Base-by-base conservation (phyloP, 139 green algal genomes). In the Nannochloris sp. region DNA sequence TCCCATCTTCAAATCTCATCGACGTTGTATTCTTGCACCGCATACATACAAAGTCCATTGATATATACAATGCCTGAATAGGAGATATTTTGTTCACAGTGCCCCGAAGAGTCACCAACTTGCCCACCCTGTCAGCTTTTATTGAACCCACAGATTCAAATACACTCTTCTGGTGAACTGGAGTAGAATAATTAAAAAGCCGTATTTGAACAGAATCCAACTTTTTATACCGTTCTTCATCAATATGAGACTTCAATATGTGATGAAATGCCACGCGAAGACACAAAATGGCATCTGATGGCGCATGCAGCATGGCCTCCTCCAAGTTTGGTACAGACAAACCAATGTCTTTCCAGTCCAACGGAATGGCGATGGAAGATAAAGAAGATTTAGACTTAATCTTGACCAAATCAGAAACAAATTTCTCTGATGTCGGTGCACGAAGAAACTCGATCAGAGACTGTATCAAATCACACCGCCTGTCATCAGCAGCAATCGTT, bases 31-130 rank as follows among this genome's bases (percentile, higher is more conserved):
- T 51, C 46, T 79, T 73, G 66, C 87, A 95, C 73, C 87, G 90
- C 61, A 62, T 75, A 70, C 89, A 96, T 0, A 76, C 69, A 67
- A 93, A 95, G 18, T 68, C 59, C 81, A 95, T 83, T 7, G 65
- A 31, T 1, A 57, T 76, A 10, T 92, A 71, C 37, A 92, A 62
- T 1, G 87, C 83, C 25, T 70, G 73, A 25, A 87, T 67, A 5
- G 72, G 67, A 18, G 78, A 84, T 58, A 83, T 74, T 9, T 87
- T 76, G 46, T 88, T 75, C 0, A 96, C 84, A 0, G 84, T 95
- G 49, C 89, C 89, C 2, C 69, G 70, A 25, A 96, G 54, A 3
- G 76, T 87, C 1, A 88, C 85, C 27, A 96, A 69, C 57, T 76
- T 83, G 40, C 84, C 85, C 44, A 70, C 67, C 12, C 49, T 27